phyloP scores from a whole-genome alignment of 75 land plant genomes.

The Sequoia sempervirens region DNA sequence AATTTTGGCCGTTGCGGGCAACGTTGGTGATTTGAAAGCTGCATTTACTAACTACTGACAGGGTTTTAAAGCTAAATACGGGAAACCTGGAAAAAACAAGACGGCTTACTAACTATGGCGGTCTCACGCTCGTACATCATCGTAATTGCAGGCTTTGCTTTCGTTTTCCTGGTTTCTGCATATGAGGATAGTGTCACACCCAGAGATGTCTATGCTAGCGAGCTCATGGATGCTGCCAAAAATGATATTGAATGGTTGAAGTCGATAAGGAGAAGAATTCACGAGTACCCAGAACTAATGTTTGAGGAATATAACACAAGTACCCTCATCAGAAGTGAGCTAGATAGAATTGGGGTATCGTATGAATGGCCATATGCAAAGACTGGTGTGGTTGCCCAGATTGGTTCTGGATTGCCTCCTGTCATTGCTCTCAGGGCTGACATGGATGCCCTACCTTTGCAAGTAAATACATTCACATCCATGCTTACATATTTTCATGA shows the following conservation, averaged over 20 bases:
- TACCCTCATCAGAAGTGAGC: constrained; percentile 19
- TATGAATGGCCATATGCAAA: constrained; percentile 24
- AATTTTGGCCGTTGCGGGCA: too few relatives aligned
- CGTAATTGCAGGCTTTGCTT: background rate
- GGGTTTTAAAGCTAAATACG: too few relatives aligned
- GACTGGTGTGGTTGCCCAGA: constrained; percentile 29
- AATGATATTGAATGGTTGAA: constrained; percentile 15
- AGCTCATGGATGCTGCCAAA: background rate
- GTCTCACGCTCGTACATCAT: background rate
- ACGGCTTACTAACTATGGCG: background rate
- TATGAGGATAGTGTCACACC: background rate
- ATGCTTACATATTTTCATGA: background rate
- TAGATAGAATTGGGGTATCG: constrained; percentile 20
- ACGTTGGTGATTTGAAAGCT: too few relatives aligned
- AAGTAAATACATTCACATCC: constrained; percentile 14
- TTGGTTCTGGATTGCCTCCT: constrained; percentile 26
- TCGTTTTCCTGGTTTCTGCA: background rate
- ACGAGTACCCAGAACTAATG: constrained; percentile 23
- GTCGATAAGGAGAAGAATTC: constrained; percentile 20
- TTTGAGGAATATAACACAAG: constrained; percentile 32
- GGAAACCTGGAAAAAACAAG: too few relatives aligned
- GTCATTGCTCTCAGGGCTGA: constrained; percentile 31
- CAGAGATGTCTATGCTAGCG: background rate
- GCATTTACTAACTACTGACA: too few relatives aligned
- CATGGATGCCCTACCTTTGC: constrained; percentile 40